These are phyloP conservation scores for Nyssa sinensis DNA, from an alignment of 148 eudicot genomes.

Conservation along the genomic window DNA sequence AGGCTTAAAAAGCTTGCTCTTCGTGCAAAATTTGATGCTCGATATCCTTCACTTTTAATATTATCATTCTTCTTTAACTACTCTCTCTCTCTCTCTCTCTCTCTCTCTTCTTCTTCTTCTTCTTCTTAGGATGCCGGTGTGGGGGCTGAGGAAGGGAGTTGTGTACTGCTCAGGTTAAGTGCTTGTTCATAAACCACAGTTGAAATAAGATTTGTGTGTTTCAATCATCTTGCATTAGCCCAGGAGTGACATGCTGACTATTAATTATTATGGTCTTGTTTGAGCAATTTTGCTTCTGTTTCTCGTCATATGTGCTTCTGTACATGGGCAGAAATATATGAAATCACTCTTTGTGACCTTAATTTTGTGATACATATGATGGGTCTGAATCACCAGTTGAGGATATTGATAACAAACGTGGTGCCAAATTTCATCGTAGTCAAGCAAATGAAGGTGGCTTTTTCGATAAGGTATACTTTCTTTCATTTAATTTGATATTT, in stretches of 20 bases:
- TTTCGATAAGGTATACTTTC: conserved; percentile 68
- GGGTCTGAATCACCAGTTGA: conserved; percentile 67
- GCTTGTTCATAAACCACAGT: background rate
- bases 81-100: background rate
- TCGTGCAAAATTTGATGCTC: conserved; percentile 88
- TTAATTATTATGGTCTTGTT: background rate
- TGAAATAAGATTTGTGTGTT: background rate
- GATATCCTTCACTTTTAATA: conserved; percentile 63
- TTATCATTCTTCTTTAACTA: background rate
- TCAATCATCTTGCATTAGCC: conserved; percentile 7
- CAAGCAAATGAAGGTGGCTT: conserved; percentile 57
- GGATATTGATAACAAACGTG: conserved; percentile 40
- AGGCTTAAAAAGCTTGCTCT: conserved; percentile 83
- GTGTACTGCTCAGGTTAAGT: background rate
- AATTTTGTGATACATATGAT: conserved; percentile 48
- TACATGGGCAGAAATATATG: background rate
- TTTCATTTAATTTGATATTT: background rate
- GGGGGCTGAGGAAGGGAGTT: background rate
- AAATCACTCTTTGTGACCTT: conserved; percentile 38
- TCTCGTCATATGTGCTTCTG: background rate
- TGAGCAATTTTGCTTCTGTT: background rate
- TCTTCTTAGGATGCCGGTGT: no score
- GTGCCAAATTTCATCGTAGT: conserved; percentile 33
- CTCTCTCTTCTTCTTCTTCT: background rate
- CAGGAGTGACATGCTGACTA: conserved; percentile 1